Conservation (phyloP, 2,329 filamentous ascomycete species). For the Hymenoscyphus fructigenus region DNA sequence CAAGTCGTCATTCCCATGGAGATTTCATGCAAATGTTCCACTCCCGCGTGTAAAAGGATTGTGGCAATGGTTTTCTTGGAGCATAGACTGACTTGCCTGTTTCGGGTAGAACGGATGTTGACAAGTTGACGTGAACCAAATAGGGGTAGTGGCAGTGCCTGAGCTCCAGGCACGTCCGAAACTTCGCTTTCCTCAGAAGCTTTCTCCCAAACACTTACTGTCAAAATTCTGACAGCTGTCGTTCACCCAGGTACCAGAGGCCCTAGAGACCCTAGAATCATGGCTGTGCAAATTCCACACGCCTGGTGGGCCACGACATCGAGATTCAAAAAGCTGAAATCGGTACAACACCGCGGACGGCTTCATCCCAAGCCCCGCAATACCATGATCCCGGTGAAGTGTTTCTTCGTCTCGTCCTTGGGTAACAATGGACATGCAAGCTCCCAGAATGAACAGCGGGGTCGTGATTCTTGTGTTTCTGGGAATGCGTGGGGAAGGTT, state of each 20-base stretch:
- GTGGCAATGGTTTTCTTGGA: not conserved
- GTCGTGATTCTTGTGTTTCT: not conserved
- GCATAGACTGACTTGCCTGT: not conserved
- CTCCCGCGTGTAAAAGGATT: not conserved
- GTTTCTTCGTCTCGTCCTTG: slow-evolving; percentile 1
- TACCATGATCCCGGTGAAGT: slow-evolving; percentile 2
- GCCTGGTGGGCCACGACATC: slow-evolving; percentile 7
- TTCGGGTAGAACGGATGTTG: not conserved
- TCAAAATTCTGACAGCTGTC: slow-evolving; percentile 21
- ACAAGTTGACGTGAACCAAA: not conserved
- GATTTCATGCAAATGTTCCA: not conserved
- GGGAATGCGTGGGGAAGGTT: slow-evolving; percentile 5
- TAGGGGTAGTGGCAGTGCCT: slow-evolving; percentile 17
- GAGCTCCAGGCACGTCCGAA: slow-evolving; percentile 13
- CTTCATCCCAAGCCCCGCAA: slow-evolving; percentile 3
- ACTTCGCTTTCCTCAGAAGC: slow-evolving; percentile 23
- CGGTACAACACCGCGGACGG: slow-evolving; percentile 4
- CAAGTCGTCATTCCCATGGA: not conserved
- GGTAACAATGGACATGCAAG: slow-evolving; percentile 5
- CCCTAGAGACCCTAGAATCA: not conserved
- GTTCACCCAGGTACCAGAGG: slow-evolving; percentile 10
- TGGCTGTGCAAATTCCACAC: not conserved
- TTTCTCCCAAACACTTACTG: slow-evolving; percentile 9
- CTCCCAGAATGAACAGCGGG: slow-evolving; percentile 7
- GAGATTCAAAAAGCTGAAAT: not conserved